Base-by-base conservation (phyloP, 1,284 basidiomycete genomes). In the Cystobasidium pallidum region DNA sequence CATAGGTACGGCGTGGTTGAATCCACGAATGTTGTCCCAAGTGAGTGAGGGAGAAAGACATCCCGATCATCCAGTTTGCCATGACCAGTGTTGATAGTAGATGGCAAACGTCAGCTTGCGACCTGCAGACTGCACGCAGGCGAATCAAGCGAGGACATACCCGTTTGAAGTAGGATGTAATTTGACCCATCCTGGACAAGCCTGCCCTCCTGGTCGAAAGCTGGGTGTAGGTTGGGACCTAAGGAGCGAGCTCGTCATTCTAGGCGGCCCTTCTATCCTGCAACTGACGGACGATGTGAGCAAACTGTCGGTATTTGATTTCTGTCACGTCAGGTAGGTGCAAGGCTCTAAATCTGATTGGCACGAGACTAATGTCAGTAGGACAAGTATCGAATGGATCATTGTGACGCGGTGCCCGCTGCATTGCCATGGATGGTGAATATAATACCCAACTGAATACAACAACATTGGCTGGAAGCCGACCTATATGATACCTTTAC, bases 121-220 rank as follows among this genome's bases (percentile, higher is more conserved):
- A 41, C 39, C 15, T 11, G 11, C 3, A 8, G 43, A 45, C 43
- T 8, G 43, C 11, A 4, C 43, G 3, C 11, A 45, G 43, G 13
- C 43, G 43, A 45, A n/a, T 3, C 43, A n/a, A 32, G 28, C 19
- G 47, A 19, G 19, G 13, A 51, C 67, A 45, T 47, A 70, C 67
- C 10, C 67, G 67, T 49, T 34, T 55, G 67, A 70, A 70, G 32
- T 30, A 70, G 24, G 67, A 70, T 26, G 59, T 39, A 13, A 52
- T 17, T 24, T 61, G 52, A 36, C 49, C 67, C 67, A 70, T 70
- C 15, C 11, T 21, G 32, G 19, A 39, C 58, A 34, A 6, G 15
- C 13, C 17, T 41, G 17, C n/a, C 13, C 15, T 19, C 21, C 36
- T 7, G 45, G 13, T 30, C 3, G 39, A 8, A 36, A 61, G 36